Percentiles rank a stretch among this genome's conserved stretches.
Evolutionary conservation across 176 grass and related monocot species (phyloP).

Genomic region (Melocanna baccifera): DNA sequence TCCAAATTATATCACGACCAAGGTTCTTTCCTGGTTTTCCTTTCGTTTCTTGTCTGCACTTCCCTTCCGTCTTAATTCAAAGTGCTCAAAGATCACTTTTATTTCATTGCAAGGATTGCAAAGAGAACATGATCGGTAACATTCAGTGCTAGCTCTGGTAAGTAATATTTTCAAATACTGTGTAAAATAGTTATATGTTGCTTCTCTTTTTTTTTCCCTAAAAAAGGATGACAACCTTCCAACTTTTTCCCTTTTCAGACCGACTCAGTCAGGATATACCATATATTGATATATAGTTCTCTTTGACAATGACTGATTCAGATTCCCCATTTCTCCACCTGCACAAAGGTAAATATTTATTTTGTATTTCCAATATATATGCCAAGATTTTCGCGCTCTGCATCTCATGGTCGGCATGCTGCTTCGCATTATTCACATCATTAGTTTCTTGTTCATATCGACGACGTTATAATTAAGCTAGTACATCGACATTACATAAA

Average conservation of each 20-base stretch:
- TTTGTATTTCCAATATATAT: background rate
- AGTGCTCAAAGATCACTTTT: conserved; percentile 30
- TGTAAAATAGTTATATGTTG: background rate
- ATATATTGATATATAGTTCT: conserved; percentile 22
- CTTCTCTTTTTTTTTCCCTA: background rate
- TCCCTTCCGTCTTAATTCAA: background rate
- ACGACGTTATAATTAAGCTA: background rate
- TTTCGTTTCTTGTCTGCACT: background rate
- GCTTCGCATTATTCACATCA: background rate
- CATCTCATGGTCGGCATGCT: background rate
- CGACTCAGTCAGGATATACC: background rate
- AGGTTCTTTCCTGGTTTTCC: conserved; percentile 45
- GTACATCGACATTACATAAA: background rate
- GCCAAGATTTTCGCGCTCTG: background rate
- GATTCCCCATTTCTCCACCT: background rate
- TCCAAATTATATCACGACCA: conserved; percentile 40
- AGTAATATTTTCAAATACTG: background rate
- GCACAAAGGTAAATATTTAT: conserved; percentile 35
- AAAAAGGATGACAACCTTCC: background rate
- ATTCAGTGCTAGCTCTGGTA: conserved; percentile 40
- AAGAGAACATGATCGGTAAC: conserved; percentile 64
- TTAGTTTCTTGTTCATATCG: background rate
- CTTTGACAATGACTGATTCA: conserved; percentile 24
- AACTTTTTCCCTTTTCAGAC: conserved; percentile 31
- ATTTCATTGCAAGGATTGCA: conserved; percentile 74